Conservation (phyloP, 768 basidiomycete genomes). For the Termitomyces sp. region DNA sequence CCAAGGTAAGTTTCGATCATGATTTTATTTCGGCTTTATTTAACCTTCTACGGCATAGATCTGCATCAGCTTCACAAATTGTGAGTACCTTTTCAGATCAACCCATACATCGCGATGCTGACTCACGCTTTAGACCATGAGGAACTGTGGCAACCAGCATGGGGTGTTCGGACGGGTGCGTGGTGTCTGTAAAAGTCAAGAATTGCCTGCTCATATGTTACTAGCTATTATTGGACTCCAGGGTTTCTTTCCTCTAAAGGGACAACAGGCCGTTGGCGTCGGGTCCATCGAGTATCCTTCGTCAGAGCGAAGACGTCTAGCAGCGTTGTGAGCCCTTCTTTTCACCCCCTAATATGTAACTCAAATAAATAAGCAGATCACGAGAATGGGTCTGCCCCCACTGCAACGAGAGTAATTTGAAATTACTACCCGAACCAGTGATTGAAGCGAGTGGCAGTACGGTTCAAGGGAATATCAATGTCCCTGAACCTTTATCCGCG, state of each 20-base stretch:
- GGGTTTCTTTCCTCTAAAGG: conserved; percentile 85
- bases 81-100: conserved; percentile 35
- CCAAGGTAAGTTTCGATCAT: conserved; percentile 54
- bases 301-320: conserved; percentile 73
- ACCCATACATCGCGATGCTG: conserved; percentile 2
- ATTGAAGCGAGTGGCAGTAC: conserved; percentile 6
- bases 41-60: conserved; percentile 43
- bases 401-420: conserved; percentile 62
- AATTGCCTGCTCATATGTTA: not conserved
- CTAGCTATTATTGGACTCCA: conserved; percentile 83
- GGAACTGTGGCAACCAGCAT: conserved; percentile 97
- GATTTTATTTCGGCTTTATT: not conserved
- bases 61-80: conserved; percentile 90
- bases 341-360: conserved; percentile 1
- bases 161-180: conserved; percentile 93
- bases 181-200: not conserved
- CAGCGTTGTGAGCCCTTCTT: conserved; percentile 51
- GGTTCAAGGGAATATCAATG: not conserved
- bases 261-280: conserved; percentile 81
- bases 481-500: not conserved
- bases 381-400: conserved; percentile 76
- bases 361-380: conserved; percentile 45
- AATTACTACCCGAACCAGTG: conserved; percentile 65
- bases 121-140: conserved; percentile 66
- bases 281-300: conserved; percentile 82